phyloP scores from a whole-genome alignment of 805 yeast species.

The Scheffersomyces spartinae region DNA sequence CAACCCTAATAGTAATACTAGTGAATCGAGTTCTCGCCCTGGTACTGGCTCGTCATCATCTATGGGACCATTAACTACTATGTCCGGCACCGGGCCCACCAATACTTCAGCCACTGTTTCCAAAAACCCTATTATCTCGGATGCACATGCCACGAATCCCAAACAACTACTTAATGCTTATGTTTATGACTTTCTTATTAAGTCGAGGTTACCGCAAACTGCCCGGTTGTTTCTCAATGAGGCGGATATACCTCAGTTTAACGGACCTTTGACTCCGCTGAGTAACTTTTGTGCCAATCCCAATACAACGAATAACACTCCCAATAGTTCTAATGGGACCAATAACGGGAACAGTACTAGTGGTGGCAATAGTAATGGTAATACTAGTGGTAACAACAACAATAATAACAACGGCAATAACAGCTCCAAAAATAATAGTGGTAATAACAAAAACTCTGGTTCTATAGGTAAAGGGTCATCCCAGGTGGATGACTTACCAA shows the following conservation, averaged over 20 bases:
- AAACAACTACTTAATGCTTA: slow-evolving; percentile 67
- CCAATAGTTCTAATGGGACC: slow-evolving; percentile 3
- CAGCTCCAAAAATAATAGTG: not conserved
- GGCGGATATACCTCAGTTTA: slow-evolving; percentile 47
- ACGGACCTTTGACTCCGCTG: slow-evolving; percentile 7
- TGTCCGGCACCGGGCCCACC: too few relatives aligned
- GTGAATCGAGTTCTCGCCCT: too few relatives aligned
- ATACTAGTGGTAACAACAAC: not conserved
- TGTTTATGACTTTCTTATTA: slow-evolving; percentile 74
- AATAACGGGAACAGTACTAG: not conserved
- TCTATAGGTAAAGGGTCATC: too few relatives aligned
- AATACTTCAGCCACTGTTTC: too few relatives aligned
- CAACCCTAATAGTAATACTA: too few relatives aligned
- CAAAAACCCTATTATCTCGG: too few relatives aligned
- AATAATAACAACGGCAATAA: not conserved
- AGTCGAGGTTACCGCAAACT: slow-evolving; percentile 58
- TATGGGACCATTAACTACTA: too few relatives aligned
- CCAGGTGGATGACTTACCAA: slow-evolving; percentile 33
- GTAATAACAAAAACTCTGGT: too few relatives aligned
- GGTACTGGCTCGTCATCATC: too few relatives aligned
- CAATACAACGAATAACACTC: slow-evolving; percentile 3
- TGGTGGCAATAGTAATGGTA: not conserved
- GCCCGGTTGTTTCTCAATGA: slow-evolving; percentile 68
- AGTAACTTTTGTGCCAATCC: slow-evolving; percentile 3
- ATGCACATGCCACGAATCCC: slow-evolving; percentile 38